phyloP scores from a whole-genome alignment of 192 early-diverging fungal genomes.

The Backusella circina region DNA sequence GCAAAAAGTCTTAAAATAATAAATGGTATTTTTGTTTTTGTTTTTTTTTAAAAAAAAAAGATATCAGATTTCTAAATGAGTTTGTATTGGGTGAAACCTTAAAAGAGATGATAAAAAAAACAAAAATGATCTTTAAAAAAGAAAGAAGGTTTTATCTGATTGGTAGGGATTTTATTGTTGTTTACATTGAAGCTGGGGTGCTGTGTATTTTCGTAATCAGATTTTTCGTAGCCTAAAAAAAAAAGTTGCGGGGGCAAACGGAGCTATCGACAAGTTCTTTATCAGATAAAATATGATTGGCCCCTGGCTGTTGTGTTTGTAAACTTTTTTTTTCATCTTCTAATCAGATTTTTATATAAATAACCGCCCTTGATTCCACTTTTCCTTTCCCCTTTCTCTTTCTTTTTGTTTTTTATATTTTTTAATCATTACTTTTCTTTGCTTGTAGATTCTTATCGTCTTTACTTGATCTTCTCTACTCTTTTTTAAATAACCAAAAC shows the following conservation, averaged over 20 bases:
- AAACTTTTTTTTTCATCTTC: not conserved
- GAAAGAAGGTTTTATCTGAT: not conserved
- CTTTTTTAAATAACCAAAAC: not conserved
- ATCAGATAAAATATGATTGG: conserved; percentile 11
- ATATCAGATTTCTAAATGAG: not conserved
- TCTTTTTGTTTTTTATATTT: not conserved
- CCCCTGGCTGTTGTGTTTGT: not conserved
- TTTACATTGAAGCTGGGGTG: not conserved
- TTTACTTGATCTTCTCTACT: not conserved
- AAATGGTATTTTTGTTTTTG: not conserved
- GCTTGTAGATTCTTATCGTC: not conserved
- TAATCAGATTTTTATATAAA: conserved; percentile 11
- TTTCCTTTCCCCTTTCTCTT: not conserved
- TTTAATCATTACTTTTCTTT: not conserved
- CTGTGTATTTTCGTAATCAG: not conserved
- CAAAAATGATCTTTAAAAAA: conserved; percentile 1
- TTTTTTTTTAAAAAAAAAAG: too few species aligned
- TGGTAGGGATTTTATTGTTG: not conserved
- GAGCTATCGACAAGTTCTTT: not conserved
- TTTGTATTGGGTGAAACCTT: not conserved
- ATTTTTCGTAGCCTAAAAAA: not conserved
- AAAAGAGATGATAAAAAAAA: not conserved
- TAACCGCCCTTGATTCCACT: not conserved
- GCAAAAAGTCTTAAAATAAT: not conserved
- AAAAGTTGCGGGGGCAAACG: not conserved